Conservation (phyloP, 1,139 yeast genomes). For the Hyphopichia buzzinii region DNA sequence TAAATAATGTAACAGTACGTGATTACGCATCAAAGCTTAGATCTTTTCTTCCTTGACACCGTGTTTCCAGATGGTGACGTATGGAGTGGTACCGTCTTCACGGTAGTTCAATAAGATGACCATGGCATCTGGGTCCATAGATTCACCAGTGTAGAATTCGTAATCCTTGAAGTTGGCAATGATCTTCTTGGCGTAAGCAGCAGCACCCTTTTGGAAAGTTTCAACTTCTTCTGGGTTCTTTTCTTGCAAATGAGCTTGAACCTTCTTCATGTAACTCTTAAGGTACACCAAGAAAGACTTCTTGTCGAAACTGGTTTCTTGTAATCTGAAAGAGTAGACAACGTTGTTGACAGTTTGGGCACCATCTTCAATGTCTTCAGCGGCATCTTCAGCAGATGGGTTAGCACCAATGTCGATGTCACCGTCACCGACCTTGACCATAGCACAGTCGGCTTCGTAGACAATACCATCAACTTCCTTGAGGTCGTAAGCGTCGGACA, state of each 20-base stretch:
- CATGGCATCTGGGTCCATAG: constrained; percentile 99
- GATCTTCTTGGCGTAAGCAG: constrained; percentile 92
- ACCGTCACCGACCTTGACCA: constrained; percentile 82
- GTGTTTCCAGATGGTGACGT: constrained; percentile 97
- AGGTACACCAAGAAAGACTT: constrained; percentile 93
- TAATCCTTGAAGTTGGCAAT: constrained; percentile 94
- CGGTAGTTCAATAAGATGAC: constrained; percentile 98
- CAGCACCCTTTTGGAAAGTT: constrained; percentile 95
- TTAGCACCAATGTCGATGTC: constrained; percentile 98
- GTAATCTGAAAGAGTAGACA: constrained; percentile 97
- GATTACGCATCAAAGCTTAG: constrained; percentile 43
- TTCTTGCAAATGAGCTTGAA: constrained; percentile 88
- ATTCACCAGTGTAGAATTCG: constrained; percentile 99
- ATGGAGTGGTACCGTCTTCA: constrained; percentile 99
- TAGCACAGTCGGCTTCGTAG: constrained; percentile 94
- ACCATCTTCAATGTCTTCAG: constrained; percentile 76
- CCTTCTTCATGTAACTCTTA: constrained; percentile 97
- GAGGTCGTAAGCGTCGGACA: constrained; percentile 95
- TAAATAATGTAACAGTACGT: not conserved
- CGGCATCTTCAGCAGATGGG: constrained; percentile 98
- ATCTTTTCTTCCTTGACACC: constrained; percentile 88
- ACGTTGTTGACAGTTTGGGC: constrained; percentile 93
- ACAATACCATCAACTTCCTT: constrained; percentile 84
- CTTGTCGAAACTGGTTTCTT: constrained; percentile 93
- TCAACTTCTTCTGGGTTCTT: constrained; percentile 81